These are phyloP conservation scores for Tolypocladium capitatum DNA, from an alignment of 2,329 filamentous ascomycete genomes.

Conservation along the genomic window DNA sequence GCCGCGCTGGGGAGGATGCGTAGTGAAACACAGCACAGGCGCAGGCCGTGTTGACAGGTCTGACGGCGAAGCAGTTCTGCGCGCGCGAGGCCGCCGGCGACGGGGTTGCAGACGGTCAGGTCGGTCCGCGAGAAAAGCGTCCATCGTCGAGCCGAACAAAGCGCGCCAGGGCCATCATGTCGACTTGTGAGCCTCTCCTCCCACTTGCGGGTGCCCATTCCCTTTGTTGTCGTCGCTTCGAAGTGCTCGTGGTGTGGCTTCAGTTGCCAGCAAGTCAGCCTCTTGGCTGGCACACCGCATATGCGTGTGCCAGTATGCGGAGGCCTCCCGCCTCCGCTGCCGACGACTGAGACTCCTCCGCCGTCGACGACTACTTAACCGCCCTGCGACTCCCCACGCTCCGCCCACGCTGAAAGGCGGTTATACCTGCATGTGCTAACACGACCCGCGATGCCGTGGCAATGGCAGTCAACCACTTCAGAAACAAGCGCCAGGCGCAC, in stretches of 20 bases:
- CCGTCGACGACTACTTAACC: not conserved
- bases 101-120: no score
- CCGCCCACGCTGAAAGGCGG: not conserved
- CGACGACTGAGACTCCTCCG: not conserved
- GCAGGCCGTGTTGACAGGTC: not conserved
- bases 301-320: no score
- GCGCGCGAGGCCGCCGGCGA: not conserved
- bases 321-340: not conserved
- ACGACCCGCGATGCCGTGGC: slow-evolving; percentile 3
- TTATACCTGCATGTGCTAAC: slow-evolving; percentile 1
- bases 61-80: not conserved
- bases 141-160: not conserved
- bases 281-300: no score
- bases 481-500: slow-evolving; percentile 31
- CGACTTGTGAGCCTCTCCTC: not conserved
- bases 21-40: not conserved
- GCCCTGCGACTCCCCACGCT: not conserved
- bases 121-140: not conserved
- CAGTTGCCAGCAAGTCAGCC: no score
- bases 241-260: no score
- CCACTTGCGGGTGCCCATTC: no score
- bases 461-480: slow-evolving; percentile 30
- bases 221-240: not conserved
- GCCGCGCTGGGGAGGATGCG: no score
- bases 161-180: not conserved